phyloP scores from a whole-genome alignment of 2,329 filamentous ascomycete genomes.

The Fusarium sp. region DNA sequence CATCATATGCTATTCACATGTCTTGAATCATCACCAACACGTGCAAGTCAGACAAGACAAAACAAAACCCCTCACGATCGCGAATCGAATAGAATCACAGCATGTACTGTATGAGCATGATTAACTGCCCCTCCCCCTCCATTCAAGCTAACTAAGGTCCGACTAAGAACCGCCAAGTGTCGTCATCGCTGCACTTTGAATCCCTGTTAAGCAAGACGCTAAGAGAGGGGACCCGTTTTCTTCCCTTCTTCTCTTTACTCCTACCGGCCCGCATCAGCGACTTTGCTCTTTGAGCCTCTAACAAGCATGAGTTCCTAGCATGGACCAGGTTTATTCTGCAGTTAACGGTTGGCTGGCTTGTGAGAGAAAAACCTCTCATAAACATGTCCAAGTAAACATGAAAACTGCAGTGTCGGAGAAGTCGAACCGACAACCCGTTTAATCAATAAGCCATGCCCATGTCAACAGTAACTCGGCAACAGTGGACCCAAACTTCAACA shows the following conservation, averaged over 20 bases:
- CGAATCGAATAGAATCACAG: conserved; percentile 5
- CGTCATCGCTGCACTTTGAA: conserved; percentile 39
- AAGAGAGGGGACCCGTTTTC: conserved; percentile 27
- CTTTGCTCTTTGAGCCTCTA: conserved; percentile 26
- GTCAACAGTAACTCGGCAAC: conserved; percentile 5
- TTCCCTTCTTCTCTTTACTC: conserved; percentile 16
- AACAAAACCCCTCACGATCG: conserved; percentile 33
- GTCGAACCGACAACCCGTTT: conserved; percentile 34
- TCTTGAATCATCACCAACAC: neutral
- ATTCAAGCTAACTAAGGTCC: conserved; percentile 23
- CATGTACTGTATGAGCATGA: neutral
- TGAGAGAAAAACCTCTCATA: neutral
- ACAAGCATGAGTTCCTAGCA: conserved; percentile 1
- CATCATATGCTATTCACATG: too few relatives aligned
- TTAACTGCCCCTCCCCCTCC: conserved; percentile 41
- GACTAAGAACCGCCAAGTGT: conserved; percentile 35
- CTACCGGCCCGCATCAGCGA: conserved; percentile 38
- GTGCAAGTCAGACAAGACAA: conserved; percentile 28
- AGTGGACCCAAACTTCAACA: conserved; percentile 7
- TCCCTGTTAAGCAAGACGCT: conserved; percentile 20
- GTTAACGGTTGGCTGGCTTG: neutral
- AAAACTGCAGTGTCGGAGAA: conserved; percentile 12
- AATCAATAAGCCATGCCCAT: neutral
- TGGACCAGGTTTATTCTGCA: conserved; percentile 1
- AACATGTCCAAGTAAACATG: neutral